Percentiles rank a stretch among this genome's conserved stretches.
Evolutionary conservation across 306 rosid species (phyloP).

Genomic region (Begonia loranthoides): DNA sequence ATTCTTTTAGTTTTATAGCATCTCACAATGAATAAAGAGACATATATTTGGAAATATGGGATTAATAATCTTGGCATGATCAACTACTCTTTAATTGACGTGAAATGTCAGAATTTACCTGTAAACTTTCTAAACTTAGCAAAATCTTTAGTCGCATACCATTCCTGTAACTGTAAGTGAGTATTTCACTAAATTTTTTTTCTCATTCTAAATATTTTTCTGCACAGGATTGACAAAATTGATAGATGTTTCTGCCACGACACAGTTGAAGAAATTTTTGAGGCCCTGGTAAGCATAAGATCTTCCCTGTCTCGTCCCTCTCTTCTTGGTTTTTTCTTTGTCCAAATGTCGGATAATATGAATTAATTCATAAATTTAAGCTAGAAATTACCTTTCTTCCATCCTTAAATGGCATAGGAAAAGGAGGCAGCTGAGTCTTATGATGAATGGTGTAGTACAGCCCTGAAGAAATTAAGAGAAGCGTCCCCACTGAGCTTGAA

Average conservation of each 20-base stretch:
- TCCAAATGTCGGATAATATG: background rate
- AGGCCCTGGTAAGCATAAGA: slow-evolving; percentile 66
- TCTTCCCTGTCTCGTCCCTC: background rate
- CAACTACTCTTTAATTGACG: no score
- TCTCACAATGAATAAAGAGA: background rate
- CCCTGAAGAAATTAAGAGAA: slow-evolving; percentile 47
- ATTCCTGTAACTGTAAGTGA: no score
- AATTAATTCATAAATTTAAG: no score
- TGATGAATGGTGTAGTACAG: slow-evolving; percentile 53
- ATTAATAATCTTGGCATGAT: no score
- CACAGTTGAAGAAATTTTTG: slow-evolving; percentile 79
- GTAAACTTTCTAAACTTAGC: no score
- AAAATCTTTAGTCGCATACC: no score
- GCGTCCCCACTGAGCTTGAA: slow-evolving; percentile 92
- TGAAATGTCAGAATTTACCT: no score
- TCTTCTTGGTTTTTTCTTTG: background rate
- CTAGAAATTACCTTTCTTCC: slow-evolving; percentile 5
- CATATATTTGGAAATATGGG: no score
- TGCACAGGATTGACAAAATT: slow-evolving; percentile 50
- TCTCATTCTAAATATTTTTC: background rate
- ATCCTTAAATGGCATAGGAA: slow-evolving; percentile 41
- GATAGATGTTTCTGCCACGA: slow-evolving; percentile 77
- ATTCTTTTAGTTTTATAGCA: slow-evolving; percentile 1
- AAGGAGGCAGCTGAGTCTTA: slow-evolving; percentile 47
- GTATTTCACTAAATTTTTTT: no score